phyloP scores from a whole-genome alignment of 495 filamentous ascomycete species.

The Pseudomonodictys pantanalensis region DNA sequence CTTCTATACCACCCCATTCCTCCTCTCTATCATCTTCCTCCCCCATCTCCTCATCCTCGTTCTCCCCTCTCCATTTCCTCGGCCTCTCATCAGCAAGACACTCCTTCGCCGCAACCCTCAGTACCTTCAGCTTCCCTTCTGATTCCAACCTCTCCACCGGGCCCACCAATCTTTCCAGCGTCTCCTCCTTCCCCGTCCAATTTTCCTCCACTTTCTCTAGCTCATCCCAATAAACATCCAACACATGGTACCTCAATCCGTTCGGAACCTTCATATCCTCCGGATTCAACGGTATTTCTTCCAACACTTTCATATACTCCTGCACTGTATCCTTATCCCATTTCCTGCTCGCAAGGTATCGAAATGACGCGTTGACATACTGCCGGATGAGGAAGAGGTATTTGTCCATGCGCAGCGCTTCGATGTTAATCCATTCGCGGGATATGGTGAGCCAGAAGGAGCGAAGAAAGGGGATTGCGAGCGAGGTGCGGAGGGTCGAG shows the following conservation, averaged over 20 bases:
- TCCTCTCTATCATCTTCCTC: slow-evolving; percentile 46
- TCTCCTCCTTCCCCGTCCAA: neutral
- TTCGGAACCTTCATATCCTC: slow-evolving; percentile 61
- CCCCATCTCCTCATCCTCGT: slow-evolving; percentile 55
- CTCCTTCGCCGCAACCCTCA: slow-evolving; percentile 68
- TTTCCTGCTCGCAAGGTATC: slow-evolving; percentile 45
- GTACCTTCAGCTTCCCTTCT: slow-evolving; percentile 65
- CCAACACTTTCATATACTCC: slow-evolving; percentile 41
- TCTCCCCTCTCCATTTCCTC: slow-evolving; percentile 50
- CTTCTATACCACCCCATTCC: slow-evolving; percentile 74
- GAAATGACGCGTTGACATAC: slow-evolving; percentile 67
- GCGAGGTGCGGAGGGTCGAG: slow-evolving; percentile 57
- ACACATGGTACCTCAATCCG: slow-evolving; percentile 79
- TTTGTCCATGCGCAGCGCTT: slow-evolving; percentile 87
- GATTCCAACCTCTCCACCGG: slow-evolving; percentile 57
- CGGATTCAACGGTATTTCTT: slow-evolving; percentile 44
- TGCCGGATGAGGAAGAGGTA: slow-evolving; percentile 80
- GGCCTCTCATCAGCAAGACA: slow-evolving; percentile 73
- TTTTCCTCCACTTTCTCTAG: slow-evolving; percentile 62
- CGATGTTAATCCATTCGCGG: slow-evolving; percentile 76
- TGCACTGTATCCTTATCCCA: slow-evolving; percentile 41
- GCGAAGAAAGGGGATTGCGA: slow-evolving; percentile 62
- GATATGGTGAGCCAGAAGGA: slow-evolving; percentile 91
- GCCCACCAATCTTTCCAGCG: slow-evolving; percentile 46
- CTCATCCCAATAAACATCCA: slow-evolving; percentile 83